These are phyloP conservation scores for Microthyrium microscopicum DNA, from an alignment of 2,329 filamentous ascomycete species.

Conservation along the genomic window DNA sequence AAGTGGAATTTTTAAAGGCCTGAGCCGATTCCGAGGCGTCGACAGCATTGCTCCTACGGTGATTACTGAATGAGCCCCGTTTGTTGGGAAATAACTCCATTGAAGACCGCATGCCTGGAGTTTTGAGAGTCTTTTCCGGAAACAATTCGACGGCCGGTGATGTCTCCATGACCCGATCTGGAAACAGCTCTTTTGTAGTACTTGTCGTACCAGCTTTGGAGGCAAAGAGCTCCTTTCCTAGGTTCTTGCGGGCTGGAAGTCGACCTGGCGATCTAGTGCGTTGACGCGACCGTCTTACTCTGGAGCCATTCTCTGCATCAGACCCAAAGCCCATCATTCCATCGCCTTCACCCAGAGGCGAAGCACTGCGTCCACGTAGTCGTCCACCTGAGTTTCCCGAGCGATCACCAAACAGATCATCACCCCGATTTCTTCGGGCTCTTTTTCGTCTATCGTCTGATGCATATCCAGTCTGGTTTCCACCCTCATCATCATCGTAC, in stretches of 20 bases:
- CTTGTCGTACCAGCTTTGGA: constrained; percentile 22
- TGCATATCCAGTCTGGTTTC: constrained; percentile 13
- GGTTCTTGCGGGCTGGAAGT: constrained; percentile 12
- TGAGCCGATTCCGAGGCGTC: constrained; percentile 17
- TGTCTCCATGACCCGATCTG: constrained; percentile 18
- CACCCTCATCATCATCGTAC: constrained; percentile 46
- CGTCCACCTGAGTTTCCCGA: constrained; percentile 22
- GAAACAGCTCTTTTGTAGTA: constrained; percentile 41
- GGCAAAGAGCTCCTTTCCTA: constrained; percentile 19
- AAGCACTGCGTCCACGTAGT: constrained; percentile 43
- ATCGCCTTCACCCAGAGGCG: constrained; percentile 30
- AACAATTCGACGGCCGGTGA: constrained; percentile 22
- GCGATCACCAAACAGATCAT: constrained; percentile 21
- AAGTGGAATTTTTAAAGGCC: constrained; percentile 2
- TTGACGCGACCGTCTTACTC: constrained; percentile 27
- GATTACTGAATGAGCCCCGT: constrained; percentile 21
- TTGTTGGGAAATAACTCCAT: constrained; percentile 23
- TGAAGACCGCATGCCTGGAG: background rate
- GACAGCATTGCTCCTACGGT: constrained; percentile 27
- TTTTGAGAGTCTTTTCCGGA: constrained; percentile 11
- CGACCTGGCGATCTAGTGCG: constrained; percentile 23
- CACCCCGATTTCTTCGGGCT: constrained; percentile 10
- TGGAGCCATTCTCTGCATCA: constrained; percentile 16
- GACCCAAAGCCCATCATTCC: constrained; percentile 33
- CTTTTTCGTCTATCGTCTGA: constrained; percentile 11